These are phyloP conservation scores for Thuidium tamariscinum DNA, from an alignment of 225 moss, liverwort and hornwort species.

Conservation along the genomic window DNA sequence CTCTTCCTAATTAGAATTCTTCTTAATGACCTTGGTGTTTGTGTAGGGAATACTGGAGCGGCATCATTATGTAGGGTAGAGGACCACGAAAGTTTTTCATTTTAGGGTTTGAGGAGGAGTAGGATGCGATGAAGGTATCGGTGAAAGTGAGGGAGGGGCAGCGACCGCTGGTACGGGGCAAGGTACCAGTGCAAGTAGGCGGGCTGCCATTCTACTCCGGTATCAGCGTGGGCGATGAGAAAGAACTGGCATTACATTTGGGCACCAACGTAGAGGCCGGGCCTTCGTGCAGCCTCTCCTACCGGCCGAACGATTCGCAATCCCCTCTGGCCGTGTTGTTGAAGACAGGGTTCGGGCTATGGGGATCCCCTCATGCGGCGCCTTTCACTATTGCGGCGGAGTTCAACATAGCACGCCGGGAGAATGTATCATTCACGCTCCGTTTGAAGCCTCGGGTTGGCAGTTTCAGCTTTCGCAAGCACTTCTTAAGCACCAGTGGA, in stretches of 20 bases:
- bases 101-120: neutral
- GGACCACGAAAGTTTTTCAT: neutral
- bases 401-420: slow-evolving; percentile 54
- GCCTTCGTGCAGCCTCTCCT: slow-evolving; percentile 66
- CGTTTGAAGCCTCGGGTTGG: slow-evolving; percentile 77
- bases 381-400: slow-evolving; percentile 75
- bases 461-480: slow-evolving; percentile 72
- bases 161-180: slow-evolving; percentile 72
- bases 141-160: slow-evolving; percentile 80
- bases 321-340: slow-evolving; percentile 61
- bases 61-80: slow-evolving; percentile 2
- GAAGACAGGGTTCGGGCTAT: slow-evolving; percentile 78
- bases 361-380: slow-evolving; percentile 83
- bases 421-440: slow-evolving; percentile 64
- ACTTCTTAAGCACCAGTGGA: slow-evolving; percentile 38
- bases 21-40: neutral
- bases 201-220: slow-evolving; percentile 82
- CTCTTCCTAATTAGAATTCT: neutral
- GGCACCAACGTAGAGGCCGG: slow-evolving; percentile 66
- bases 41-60: neutral
- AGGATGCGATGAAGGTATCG: slow-evolving; percentile 74
- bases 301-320: slow-evolving; percentile 57
- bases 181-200: slow-evolving; percentile 64
- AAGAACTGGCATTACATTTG: slow-evolving; percentile 74
- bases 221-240: slow-evolving; percentile 62